Conservation (phyloP, 139 green algal genomes). For the Coccomyxa sp. region DNA sequence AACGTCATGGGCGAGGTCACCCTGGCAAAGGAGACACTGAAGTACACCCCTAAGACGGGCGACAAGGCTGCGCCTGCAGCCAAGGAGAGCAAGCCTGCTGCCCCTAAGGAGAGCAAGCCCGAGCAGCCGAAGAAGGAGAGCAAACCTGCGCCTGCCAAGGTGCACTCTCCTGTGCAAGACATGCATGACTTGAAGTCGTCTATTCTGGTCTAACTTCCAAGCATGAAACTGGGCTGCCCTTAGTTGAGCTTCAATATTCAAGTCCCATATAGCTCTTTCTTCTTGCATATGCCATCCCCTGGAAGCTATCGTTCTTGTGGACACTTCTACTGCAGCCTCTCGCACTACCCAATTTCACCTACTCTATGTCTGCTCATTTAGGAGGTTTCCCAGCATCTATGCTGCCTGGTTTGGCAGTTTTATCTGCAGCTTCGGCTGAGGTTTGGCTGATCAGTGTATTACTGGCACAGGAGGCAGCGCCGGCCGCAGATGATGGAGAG, state of each 20-base stretch:
- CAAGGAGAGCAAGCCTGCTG: conserved; percentile 4
- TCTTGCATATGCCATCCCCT: neutral
- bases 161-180: neutral
- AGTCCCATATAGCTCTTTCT: too few species aligned
- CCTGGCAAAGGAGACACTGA: conserved; percentile 18
- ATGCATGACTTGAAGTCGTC: neutral
- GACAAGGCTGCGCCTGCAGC: neutral
- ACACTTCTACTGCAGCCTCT: too few species aligned
- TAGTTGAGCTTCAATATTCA: neutral
- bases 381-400: too few species aligned
- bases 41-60: neutral
- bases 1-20: conserved; percentile 24
- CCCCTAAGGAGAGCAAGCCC: conserved; percentile 19
- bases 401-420: too few species aligned
- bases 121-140: conserved; percentile 10
- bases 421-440: too few species aligned
- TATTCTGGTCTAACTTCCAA: neutral
- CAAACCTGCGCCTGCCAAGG: neutral
- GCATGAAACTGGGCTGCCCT: neutral
- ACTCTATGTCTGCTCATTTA: too few species aligned
- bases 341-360: too few species aligned
- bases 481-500: neutral
- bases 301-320: too few species aligned
- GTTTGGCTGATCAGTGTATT: too few species aligned
- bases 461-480: too few species aligned